Evolutionary conservation across 805 yeast genomes (phyloP), one percentile per base, ranked within the genome.

Genomic region (Saturnispora galanensis): DNA sequence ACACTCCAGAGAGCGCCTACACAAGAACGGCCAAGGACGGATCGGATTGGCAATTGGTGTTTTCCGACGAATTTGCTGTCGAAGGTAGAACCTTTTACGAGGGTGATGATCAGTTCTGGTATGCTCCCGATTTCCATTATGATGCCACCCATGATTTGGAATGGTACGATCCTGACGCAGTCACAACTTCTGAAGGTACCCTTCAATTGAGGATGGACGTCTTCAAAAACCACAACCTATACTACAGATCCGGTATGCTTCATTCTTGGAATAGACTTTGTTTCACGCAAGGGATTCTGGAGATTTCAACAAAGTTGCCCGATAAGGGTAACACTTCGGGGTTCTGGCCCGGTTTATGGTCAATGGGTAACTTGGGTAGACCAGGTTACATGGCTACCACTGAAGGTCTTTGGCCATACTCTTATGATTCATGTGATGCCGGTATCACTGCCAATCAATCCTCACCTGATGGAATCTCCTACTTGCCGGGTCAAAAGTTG

Each of bases 341-440:
- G 16, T 67, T 89, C 51, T 89, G 97, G 97, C 97, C 97, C 1
- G 97, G 96, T 70, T 55, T 86, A 47, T 89, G 97, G 97, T 74
- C 96, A 4, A 70, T 89, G 78, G 97, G 97, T 38, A 89, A 89
- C 57, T 69, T 89, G 52, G 97, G 84, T 26, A 77, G 97, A 54
- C 94, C 97, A 0, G 97, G 97, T 10, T 89, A 77, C 58, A 65
- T 77, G 67, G 86, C 95, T 5, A 70, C 90, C 3, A 78, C 96
- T 2, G 95, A 89, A 21, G 97, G 97, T 48, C 81, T 84, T 26
- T 89, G 97, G 97, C 97, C 97, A 4, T 89, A 88, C 57, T 70
- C 90, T 2, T 89, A 89, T 60, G 81, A 82, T 31, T 61, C 77
- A 3, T 89, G 97, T 65, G 96, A 89, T 67, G 88, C 89, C 2